These are phyloP conservation scores for Paecilomyces sp. DNA, from an alignment of 2,329 filamentous ascomycete species.

Conservation along the genomic window DNA sequence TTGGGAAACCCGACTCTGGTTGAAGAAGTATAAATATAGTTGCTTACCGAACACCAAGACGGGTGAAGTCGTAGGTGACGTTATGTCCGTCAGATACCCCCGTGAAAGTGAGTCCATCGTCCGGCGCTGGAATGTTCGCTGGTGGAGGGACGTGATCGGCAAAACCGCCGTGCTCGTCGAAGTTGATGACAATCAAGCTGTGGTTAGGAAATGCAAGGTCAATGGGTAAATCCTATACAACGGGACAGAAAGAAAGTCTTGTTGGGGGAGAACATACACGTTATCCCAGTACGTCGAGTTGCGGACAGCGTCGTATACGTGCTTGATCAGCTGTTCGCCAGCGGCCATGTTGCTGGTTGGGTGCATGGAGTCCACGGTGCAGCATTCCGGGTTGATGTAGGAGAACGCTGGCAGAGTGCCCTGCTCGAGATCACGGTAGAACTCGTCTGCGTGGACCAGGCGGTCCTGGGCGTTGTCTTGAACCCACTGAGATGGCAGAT, in stretches of 20 bases:
- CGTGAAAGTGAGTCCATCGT: slow-evolving; percentile 25
- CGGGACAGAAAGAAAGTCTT: no score
- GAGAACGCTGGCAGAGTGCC: slow-evolving; percentile 63
- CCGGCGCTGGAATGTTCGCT: slow-evolving; percentile 25
- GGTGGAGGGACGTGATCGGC: slow-evolving; percentile 34
- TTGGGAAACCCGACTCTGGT: background rate
- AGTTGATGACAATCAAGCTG: slow-evolving; percentile 33
- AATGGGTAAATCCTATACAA: no score
- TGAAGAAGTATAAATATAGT: background rate
- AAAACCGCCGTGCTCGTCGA: slow-evolving; percentile 36
- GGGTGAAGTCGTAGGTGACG: slow-evolving; percentile 31
- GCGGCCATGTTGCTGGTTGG: slow-evolving; percentile 31
- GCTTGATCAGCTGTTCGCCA: slow-evolving; percentile 33
- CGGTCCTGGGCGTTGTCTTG: slow-evolving; percentile 29
- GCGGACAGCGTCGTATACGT: slow-evolving; percentile 36
- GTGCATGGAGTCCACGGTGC: slow-evolving; percentile 31
- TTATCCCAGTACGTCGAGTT: slow-evolving; percentile 33
- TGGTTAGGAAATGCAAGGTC: background rate
- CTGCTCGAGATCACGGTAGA: slow-evolving; percentile 58
- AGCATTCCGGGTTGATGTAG: slow-evolving; percentile 39
- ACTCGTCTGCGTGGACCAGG: slow-evolving; percentile 33
- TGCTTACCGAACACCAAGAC: slow-evolving; percentile 28
- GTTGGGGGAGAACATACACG: slow-evolving; percentile 11
- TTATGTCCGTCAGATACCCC: slow-evolving; percentile 22
- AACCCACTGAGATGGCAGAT: slow-evolving; percentile 19